Conservation (phyloP, 768 basidiomycete species). For the Krasilnikovozyma curviuscula region DNA sequence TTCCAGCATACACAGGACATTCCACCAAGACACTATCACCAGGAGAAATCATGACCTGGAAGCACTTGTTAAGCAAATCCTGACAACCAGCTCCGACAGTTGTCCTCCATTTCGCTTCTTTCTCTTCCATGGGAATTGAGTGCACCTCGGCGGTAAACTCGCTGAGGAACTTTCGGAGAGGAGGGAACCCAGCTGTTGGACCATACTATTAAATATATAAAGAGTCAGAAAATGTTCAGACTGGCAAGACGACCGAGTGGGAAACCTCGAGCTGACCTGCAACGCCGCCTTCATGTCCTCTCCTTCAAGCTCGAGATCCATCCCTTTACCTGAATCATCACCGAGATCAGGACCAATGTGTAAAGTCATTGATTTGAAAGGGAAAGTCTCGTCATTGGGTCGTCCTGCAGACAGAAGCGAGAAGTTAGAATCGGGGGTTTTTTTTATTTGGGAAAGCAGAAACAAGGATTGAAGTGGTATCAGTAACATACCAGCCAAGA, state of each 20-base stretch:
- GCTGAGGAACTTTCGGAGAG: conserved; percentile 11
- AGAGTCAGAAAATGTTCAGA: not conserved
- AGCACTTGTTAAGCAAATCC: conserved; percentile 69
- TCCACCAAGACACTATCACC: conserved; percentile 70
- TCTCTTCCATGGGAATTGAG: conserved; percentile 24
- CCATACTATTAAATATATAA: not conserved
- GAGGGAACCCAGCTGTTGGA: conserved; percentile 11
- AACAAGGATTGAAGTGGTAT: not conserved
- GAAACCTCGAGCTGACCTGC: conserved; percentile 31
- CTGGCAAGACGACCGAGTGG: not conserved
- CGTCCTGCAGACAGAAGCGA: conserved; percentile 43
- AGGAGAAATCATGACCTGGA: conserved; percentile 48
- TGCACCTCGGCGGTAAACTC: conserved; percentile 13
- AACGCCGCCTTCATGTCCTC: conserved; percentile 44
- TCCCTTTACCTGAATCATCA: conserved; percentile 24
- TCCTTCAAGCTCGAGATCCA: conserved; percentile 37
- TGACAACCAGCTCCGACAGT: conserved; percentile 70
- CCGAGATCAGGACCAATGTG: conserved; percentile 26
- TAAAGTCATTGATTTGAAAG: conserved; percentile 58
- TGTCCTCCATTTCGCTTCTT: conserved; percentile 45
- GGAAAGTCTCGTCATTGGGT: conserved; percentile 78
- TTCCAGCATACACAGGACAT: conserved; percentile 46
- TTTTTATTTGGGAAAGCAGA: not conserved
- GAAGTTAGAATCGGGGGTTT: too few relatives aligned
- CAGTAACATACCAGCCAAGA: conserved; percentile 30